Evolutionary conservation across 805 yeast species (phyloP), one percentile per base, ranked within the genome.

Genomic region (Komagataella kurtzmanii): DNA sequence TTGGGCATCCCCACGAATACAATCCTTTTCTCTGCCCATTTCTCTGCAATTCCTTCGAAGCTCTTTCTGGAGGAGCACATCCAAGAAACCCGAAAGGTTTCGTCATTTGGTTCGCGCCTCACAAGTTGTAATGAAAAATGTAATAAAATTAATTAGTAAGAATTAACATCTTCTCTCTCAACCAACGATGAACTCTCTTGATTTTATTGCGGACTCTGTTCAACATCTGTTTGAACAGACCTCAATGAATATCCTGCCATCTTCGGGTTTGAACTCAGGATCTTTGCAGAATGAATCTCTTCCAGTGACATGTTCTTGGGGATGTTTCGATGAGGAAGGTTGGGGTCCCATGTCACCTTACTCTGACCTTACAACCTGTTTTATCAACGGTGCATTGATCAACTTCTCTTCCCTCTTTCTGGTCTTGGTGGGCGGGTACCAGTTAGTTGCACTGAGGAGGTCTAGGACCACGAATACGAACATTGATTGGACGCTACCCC

Each of bases 311-410:
- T 18, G 56, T 54, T 46, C 60, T 58, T 62, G 67, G 51, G 63
- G 65, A 8, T 73, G 77, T 53, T 57, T 56, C 23, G 69, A 68
- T 53, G 57, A 56, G 7, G 80, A 74, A 49, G 81, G 81, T 2
- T 65, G 57, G 68, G 73, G 74, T 59, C 69, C 49, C 62, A 69
- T 40, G 48, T 76, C 61, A 54, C 54, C 48, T 59, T 55, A 70
- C 52, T 67, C 69, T 18, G 83, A 78, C 56, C 68, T 75, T 47
- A 68, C 83, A 1, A 77, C 81, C 0, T 79, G 83, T 56, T 64
- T 77, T 51, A 62, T 74, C 17, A 73, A 69, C 53, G 83, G 80
- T 10, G 55, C 71, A 1, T 55, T 75, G 7, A 65, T 64, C 46
- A 67, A 72, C 14, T 43, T 63, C 0, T 52, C 69, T 1, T 69